Evolutionary conservation across 441 rosid genomes (phyloP).

Genomic region (Erodium moschatum): DNA sequence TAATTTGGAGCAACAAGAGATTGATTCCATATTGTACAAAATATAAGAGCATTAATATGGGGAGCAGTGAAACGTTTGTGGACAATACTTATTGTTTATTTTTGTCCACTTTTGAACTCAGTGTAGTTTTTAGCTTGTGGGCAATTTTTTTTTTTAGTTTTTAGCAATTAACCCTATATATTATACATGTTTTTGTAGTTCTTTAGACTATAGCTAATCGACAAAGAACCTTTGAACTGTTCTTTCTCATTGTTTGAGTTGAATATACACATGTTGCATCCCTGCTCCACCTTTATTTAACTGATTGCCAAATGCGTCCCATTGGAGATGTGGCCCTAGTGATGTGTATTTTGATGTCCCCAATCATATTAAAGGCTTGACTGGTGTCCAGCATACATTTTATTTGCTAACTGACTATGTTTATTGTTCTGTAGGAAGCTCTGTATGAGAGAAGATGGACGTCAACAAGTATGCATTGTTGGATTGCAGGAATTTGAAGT

Average conservation of each 20-base stretch:
- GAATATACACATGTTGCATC: not conserved
- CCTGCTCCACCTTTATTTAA: not conserved
- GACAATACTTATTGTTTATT: no score
- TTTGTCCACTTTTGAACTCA: no score
- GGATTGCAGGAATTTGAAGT: conserved; percentile 97
- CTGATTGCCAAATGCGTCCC: not conserved
- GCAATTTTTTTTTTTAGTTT: not conserved
- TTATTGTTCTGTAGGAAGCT: conserved; percentile 57
- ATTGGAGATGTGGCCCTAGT: not conserved
- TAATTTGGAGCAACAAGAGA: not conserved
- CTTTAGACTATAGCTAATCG: not conserved
- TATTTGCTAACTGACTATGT: conserved; percentile 20
- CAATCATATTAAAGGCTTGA: not conserved
- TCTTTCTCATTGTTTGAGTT: not conserved
- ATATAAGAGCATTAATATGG: no score
- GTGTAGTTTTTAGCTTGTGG: not conserved
- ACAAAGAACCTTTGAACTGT: not conserved
- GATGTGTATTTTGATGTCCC: not conserved
- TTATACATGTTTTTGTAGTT: not conserved
- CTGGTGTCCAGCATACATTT: not conserved
- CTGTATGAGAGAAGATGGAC: conserved; percentile 95
- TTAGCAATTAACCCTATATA: not conserved
- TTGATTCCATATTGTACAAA: not conserved
- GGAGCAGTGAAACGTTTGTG: no score
- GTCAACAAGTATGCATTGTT: conserved; percentile 97